Evolutionary conservation across 352 stramenopile genomes (phyloP), one percentile per base, ranked within the genome.

Genomic region (Phytophthora pini): DNA sequence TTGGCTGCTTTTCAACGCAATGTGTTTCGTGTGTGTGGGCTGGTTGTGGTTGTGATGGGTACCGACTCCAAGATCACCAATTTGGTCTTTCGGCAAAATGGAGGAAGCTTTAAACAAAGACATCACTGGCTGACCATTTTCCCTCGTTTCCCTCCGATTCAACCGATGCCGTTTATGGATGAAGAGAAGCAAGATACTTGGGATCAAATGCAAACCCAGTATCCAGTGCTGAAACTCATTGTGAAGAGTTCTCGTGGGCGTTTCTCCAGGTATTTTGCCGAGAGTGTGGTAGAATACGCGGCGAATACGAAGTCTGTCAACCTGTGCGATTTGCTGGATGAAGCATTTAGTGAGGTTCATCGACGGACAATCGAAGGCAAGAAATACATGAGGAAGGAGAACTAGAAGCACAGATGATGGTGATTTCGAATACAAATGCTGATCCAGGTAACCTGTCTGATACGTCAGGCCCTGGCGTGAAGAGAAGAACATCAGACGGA

Each of bases 1-100:
- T 7, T 27, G 34, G 51, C 27, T 1, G 51, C 52, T 32, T 68
- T 68, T 13, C 44, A 63, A 29, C 51, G 53, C 3, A 63, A 68
- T 48, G 48, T 68, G 1, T 57, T 68, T 31, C 49, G 60, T 13
- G 50, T 11, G 0, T 68, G 60, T 38, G 36, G 38, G 5, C 11
- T 68, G 51, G 52, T 58, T 9, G 45, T 62, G 36, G 32, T 68
- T n/a, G 29, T 63, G 11, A 68, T 63, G 61, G 61, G 38, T 1
- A 58, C 52, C 1, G 51, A 68, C 6, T 26, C 50, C 0, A 57
- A 47, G 12, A 53, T 56, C 24, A 48, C 17, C 17, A 20, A 20
- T 20, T 20, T 20, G 17, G 17, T 17, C 17, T 17, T 17, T 17
- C 17, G 17, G 17, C 17, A 17, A 17, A 17, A 17, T 17, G 17